Evolutionary conservation across 768 basidiomycete genomes (phyloP), one percentile per base, ranked within the genome.

Genomic region (Leccinum subgranulosum): DNA sequence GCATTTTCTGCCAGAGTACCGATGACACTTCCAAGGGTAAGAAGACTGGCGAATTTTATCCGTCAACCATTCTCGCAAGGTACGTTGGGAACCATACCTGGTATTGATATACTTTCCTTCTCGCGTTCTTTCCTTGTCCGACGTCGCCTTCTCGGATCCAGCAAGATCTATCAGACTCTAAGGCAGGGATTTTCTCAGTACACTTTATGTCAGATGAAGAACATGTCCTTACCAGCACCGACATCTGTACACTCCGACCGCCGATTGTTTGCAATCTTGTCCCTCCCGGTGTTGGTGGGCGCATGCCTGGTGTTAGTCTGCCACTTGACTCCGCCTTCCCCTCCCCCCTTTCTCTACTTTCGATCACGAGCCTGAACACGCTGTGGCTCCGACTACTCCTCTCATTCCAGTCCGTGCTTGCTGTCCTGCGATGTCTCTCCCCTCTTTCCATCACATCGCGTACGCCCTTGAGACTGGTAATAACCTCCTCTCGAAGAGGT

Each of bases 391-490:
- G 80, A 69, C 92, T 94, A 75, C 92, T 94, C 57, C 96, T 76
- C 65, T 94, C 90, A 69, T 99, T 99, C 96, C 96, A 99, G 67
- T 99, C 96, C n/a, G 97, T 99, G 64, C 86, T 91, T 1, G 94
- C 95, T 4, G 94, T 97, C 59, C 93, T 79, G 51, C 96, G 77
- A 66, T 92, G 87, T 4, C 88, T 84, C 69, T 97, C 93, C 5
- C 96, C 96, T 23, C 92, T 77, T 65, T 83, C 81, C 64, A 99
- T 75, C 5, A 98, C 88, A 58, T 92, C 91, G 53, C 85, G 83
- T 14, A 98, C 92, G 39, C 89, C 83, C 64, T 88, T 89, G 28
- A 96, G 76, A 64, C 88, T 90, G 14, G 92, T 94, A n/a, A 98
- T 92, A 2, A 95, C 94, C 68, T 95, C 92, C 69, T 98, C 96